Evolutionary conservation across 2,329 filamentous ascomycete genomes (phyloP).

Genomic region (Alternaria arbusti): DNA sequence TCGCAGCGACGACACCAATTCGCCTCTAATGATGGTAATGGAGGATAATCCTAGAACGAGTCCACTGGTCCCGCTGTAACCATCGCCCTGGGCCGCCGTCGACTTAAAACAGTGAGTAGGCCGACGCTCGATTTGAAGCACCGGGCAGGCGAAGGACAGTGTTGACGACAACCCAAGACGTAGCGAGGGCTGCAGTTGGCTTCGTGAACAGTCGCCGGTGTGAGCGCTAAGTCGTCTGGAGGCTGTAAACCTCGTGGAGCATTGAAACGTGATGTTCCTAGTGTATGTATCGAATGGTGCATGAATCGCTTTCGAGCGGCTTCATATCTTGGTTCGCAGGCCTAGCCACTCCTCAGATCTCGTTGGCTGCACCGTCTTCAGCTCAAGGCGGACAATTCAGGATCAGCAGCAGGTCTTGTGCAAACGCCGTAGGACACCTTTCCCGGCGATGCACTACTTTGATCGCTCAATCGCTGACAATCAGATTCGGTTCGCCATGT

Average conservation of each 20-base stretch:
- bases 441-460: conserved; percentile 31
- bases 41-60: conserved; percentile 39
- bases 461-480: conserved; percentile 29
- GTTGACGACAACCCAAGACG: conserved; percentile 32
- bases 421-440: conserved; percentile 1
- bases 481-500: conserved; percentile 31
- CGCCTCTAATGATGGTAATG: conserved; percentile 35
- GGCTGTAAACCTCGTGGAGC: conserved; percentile 36
- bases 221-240: conserved; percentile 40
- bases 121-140: conserved; percentile 37
- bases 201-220: conserved; percentile 37
- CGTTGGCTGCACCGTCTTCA: conserved; percentile 33
- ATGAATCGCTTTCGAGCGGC: conserved; percentile 33
- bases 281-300: conserved; percentile 27
- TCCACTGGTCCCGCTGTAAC: conserved; percentile 31
- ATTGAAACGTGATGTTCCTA: conserved; percentile 33
- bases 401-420: conserved; percentile 25
- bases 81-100: conserved; percentile 37
- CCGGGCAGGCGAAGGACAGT: conserved; percentile 36
- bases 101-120: conserved; percentile 41
- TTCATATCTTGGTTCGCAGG: conserved; percentile 22
- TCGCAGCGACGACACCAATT: conserved; percentile 36
- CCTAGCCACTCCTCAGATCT: conserved; percentile 20
- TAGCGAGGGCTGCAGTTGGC: conserved; percentile 35
- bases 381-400: conserved; percentile 30